Conservation (phyloP, 345 rosid species). For the Hibiscus syriacus region DNA sequence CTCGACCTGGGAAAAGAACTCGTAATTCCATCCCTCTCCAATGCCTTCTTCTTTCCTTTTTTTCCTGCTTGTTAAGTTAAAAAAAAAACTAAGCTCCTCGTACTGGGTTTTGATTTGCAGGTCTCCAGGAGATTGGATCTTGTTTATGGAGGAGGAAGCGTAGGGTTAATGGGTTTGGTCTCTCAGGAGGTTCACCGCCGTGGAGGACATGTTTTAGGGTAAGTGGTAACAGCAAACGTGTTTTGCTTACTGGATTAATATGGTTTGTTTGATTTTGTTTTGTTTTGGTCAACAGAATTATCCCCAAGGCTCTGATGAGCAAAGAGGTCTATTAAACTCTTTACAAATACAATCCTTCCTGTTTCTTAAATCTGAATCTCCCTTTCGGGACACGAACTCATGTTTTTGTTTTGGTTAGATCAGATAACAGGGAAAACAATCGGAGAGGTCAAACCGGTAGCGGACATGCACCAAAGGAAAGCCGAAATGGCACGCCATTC, state of each 20-base stretch:
- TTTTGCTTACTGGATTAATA: too few species aligned
- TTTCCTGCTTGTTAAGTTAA: too few species aligned
- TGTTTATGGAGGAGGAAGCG: constrained; percentile 72
- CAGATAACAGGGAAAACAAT: constrained; percentile 66
- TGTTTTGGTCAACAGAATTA: constrained; percentile 39
- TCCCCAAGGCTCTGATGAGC: constrained; percentile 81
- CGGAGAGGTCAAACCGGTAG: constrained; percentile 48
- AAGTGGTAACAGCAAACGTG: constrained; percentile 1
- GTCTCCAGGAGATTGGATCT: constrained; percentile 49
- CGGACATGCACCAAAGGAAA: constrained; percentile 58
- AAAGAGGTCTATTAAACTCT: too few species aligned
- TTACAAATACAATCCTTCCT: not conserved
- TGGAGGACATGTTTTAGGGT: constrained; percentile 67
- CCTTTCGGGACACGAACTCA: not conserved
- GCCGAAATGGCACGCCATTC: constrained; percentile 55
- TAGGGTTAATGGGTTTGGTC: constrained; percentile 67
- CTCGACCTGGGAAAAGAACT: constrained; percentile 74
- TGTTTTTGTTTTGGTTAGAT: not conserved
- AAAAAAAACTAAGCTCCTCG: too few species aligned
- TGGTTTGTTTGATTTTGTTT: not conserved
- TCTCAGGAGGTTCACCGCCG: constrained; percentile 58
- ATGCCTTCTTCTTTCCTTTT: too few species aligned
- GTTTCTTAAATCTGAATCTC: not conserved
- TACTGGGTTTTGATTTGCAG: constrained; percentile 14
- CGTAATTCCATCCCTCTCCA: constrained; percentile 23